Conservation (phyloP, 2,329 filamentous ascomycete species). For the Scedosporium apiospermum region DNA sequence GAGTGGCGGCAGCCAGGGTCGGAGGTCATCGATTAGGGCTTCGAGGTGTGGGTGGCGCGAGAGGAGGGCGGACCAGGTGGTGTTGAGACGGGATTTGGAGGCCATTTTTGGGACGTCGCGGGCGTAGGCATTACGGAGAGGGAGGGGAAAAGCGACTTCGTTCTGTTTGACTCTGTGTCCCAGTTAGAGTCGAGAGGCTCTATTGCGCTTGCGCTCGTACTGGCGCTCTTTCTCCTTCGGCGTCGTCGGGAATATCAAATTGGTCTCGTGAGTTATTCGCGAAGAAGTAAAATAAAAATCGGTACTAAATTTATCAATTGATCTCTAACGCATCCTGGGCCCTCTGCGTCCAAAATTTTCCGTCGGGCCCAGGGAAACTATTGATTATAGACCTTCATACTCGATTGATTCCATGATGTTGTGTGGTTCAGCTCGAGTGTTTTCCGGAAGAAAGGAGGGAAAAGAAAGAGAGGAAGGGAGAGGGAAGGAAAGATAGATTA, state of each 20-base stretch:
- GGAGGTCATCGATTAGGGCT: not conserved
- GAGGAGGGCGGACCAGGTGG: not conserved
- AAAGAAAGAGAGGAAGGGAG: not conserved
- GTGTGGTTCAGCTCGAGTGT: not conserved
- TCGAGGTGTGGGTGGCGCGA: not conserved
- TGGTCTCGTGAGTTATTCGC: not conserved
- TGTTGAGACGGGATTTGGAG: not conserved
- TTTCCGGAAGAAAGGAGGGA: not conserved
- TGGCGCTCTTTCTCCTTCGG: too few species aligned
- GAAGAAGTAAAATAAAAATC: not conserved
- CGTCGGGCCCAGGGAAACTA: not conserved
- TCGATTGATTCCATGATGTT: not conserved
- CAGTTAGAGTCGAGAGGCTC: too few species aligned
- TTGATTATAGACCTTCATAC: constrained; percentile 2
- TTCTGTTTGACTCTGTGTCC: too few species aligned
- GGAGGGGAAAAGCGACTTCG: not conserved
- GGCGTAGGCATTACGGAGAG: not conserved
- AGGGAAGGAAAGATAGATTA: not conserved
- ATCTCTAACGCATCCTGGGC: not conserved
- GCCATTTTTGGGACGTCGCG: not conserved
- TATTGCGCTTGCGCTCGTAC: too few species aligned
- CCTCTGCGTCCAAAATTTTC: not conserved
- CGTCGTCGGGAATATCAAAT: not conserved
- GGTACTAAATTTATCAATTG: not conserved
- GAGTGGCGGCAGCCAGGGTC: constrained; percentile 22